These are phyloP conservation scores for Candida loeiensis DNA, from an alignment of 805 yeast genomes.

Conservation along the genomic window DNA sequence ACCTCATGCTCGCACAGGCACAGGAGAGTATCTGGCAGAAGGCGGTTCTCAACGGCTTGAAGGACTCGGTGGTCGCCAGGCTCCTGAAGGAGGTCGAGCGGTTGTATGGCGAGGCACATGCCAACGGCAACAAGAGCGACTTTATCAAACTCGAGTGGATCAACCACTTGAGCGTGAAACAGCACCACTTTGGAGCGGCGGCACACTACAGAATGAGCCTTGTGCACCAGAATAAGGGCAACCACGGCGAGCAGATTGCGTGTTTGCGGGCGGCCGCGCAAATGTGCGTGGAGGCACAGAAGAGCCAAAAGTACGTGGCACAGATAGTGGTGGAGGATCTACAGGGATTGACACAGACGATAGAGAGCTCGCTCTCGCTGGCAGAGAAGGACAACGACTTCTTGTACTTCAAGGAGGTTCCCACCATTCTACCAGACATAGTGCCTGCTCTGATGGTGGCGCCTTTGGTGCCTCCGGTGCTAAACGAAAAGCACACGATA, in stretches of 20 bases:
- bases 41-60: conserved; percentile 47
- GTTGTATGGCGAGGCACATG: conserved; percentile 48
- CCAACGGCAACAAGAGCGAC: conserved; percentile 40
- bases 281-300: conserved; percentile 35
- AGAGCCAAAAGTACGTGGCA: conserved; percentile 40
- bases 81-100: conserved; percentile 61
- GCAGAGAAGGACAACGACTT: conserved; percentile 80
- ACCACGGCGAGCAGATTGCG: conserved; percentile 72
- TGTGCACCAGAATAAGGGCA: conserved; percentile 42
- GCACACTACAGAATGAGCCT: conserved; percentile 62
- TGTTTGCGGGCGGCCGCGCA: conserved; percentile 44
- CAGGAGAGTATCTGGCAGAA: conserved; percentile 85
- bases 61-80: conserved; percentile 59
- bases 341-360: conserved; percentile 43
- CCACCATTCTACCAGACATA: conserved; percentile 42
- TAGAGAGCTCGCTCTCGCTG: conserved; percentile 43
- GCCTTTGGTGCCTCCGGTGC: conserved; percentile 30
- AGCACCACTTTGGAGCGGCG: conserved; percentile 65
- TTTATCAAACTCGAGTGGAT: conserved; percentile 59
- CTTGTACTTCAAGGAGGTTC: conserved; percentile 67
- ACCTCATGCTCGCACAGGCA: conserved; percentile 73
- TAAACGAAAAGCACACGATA: conserved; percentile 35
- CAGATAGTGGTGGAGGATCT: conserved; percentile 49
- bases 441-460: conserved; percentile 56
- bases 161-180: conserved; percentile 56